phyloP scores from a whole-genome alignment of 2,329 filamentous ascomycete genomes.

The Hypoxylon sp. region DNA sequence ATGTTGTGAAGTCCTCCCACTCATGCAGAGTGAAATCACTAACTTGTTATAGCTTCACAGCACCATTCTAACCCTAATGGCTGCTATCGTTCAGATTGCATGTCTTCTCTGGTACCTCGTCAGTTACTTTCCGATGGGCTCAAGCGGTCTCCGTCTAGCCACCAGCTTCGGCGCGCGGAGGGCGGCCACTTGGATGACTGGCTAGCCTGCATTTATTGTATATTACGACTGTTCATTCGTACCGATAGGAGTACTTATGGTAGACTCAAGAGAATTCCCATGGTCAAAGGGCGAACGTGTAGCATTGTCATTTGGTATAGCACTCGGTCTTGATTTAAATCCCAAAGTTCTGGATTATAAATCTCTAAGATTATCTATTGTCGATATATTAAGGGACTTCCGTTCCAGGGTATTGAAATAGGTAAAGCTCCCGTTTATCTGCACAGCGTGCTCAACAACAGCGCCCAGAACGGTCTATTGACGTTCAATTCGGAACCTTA shows the following conservation, averaged over 20 bases:
- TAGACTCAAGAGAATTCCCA: conserved; percentile 5
- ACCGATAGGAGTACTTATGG: conserved; percentile 13
- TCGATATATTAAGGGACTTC: background rate
- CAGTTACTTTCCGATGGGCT: conserved; percentile 98
- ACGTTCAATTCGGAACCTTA: conserved; percentile 1
- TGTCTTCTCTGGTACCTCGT: conserved; percentile 93
- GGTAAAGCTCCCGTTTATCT: conserved; percentile 3
- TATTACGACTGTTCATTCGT: conserved; percentile 23
- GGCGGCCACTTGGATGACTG: conserved; percentile 88
- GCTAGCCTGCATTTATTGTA: conserved; percentile 60
- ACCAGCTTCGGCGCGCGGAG: conserved; percentile 87
- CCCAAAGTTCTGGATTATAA: background rate
- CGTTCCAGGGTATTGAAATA: background rate
- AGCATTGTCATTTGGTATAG: background rate
- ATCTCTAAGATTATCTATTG: conserved; percentile 6
- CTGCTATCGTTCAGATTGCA: conserved; percentile 84
- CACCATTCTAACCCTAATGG: conserved; percentile 86
- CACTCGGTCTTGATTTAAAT: background rate
- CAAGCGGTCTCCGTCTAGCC: conserved; percentile 86
- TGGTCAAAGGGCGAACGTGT: conserved; percentile 3
- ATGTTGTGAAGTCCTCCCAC: conserved; percentile 60
- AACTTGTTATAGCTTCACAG: conserved; percentile 75
- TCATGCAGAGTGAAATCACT: conserved; percentile 30
- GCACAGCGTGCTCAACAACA: background rate
- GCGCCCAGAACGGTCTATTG: background rate